Base-by-base conservation (phyloP, 75 land plant species). In the Pinus albicaulis region DNA sequence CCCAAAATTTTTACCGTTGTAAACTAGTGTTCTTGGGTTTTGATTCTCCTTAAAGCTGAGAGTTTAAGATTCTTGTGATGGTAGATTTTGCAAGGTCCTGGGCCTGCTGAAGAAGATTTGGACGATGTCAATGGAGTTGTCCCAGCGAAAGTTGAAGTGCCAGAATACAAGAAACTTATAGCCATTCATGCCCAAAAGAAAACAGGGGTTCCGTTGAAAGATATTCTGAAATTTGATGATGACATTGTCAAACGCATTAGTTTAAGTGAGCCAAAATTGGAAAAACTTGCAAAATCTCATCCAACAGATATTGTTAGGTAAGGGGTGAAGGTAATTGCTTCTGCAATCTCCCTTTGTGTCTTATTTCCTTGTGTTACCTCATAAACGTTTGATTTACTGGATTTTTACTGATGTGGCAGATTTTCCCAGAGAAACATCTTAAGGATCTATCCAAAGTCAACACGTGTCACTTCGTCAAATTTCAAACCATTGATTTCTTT, bases 391-490 rank as follows among this genome's bases (percentile, higher is more conserved):
- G 8, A 14, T 55, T 73, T 28, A 41, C n/a, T 48, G 63, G 4
- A 56, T 56, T 73, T 7, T 56, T 56, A 25, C 60, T 74, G 59
- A 44, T 56, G 23, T 71, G 17, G 14, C 59, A 91, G 96, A 57
- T 93, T 91, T 78, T 87, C 93, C 12, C 80, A 87, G 71, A 68
- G 73, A 72, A 89, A 87, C 74, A 5, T 93, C 31, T 59, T 93
- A 64, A 76, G 94, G 34, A 76, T 93, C 38, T 93, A 91, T 63
- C 96, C 96, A 57, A 82, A 87, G 59, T 90, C 86, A 1, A 80
- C 78, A 38, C 86, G 96, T 16, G 14, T 93, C n/a, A 64, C 75
- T 36, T 93, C 96, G 14, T 91, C 96, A 60, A 93, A 93, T 71
- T 91, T 85, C 65, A 82, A 89, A 72, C 96, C 96, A 14, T 55